Evolutionary conservation across 306 rosid species (phyloP).

Genomic region (Prosopis cineraria): DNA sequence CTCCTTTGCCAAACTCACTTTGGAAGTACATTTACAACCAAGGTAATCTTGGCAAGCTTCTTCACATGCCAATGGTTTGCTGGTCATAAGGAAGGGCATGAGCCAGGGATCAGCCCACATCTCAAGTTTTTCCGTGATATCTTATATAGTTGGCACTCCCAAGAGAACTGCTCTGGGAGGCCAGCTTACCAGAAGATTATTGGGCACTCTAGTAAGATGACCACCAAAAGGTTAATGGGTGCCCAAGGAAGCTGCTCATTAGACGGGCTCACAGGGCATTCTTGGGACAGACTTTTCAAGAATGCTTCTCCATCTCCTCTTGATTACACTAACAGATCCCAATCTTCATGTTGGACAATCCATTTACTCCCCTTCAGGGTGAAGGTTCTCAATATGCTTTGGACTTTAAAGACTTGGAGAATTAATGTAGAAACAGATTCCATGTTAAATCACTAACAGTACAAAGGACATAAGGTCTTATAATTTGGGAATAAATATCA

Average conservation of each 20-base stretch:
- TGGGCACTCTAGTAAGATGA: not conserved
- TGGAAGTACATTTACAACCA: not conserved
- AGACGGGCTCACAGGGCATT: not conserved
- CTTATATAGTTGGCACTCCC: not conserved
- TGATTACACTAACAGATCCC: not conserved
- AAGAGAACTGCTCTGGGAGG: not conserved
- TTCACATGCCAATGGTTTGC: not conserved
- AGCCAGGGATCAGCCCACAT: not conserved
- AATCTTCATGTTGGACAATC: not conserved
- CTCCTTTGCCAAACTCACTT: not conserved
- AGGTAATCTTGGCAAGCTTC: not conserved
- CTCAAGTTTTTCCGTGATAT: not conserved
- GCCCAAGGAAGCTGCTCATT: not conserved
- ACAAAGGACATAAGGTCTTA: constrained; percentile 9
- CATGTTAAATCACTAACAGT: constrained; percentile 31
- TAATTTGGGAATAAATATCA: constrained; percentile 21
- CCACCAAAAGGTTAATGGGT: not conserved
- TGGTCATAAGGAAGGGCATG: not conserved
- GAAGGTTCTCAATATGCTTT: not conserved
- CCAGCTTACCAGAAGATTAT: not conserved
- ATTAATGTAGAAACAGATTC: not conserved
- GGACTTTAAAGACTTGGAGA: not conserved
- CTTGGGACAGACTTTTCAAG: not conserved
- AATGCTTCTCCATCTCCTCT: constrained; percentile 7
- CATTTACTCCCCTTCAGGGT: not conserved